Evolutionary conservation across 1,139 yeast species (phyloP), one percentile per base, ranked within the genome.

Genomic region (Pichia sp.): DNA sequence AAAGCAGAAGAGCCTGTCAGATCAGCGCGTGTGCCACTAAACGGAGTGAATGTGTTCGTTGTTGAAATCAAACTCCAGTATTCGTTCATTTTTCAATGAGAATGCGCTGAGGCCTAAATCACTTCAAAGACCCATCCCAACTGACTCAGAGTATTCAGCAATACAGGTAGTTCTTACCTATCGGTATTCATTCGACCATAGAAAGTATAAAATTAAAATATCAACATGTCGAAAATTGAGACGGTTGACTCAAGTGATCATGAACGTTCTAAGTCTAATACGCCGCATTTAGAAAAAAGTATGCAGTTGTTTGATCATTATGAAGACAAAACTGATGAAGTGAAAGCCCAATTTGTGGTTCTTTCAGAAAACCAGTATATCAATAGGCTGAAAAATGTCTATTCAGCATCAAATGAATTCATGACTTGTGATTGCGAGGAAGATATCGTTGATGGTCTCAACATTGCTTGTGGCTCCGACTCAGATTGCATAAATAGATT

Each of bases 381-480:
- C 29, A 59, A 60, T 3, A 54, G 63, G 41, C 57, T 67, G 32
- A 62, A 61, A 36, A 57, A 62, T 48, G 57, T 61, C 1, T 66
- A 59, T 52, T 65, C 69, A 2, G 70, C 70, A 4, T 59, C 68
- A 3, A 63, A 65, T 48, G 70, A 67, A 26, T 79, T 78, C 63
- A 90, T 93, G 95, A 82, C 93, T 19, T 93, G 99, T 76, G 97
- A 90, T 65, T 93, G 99, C 75, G 68, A 64, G 40, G 84, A 80
- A 59, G 69, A 75, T 3, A 66, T 68, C 8, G 65, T 64, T 16
- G 75, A 72, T 3, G 73, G 68, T 0, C 59, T 62, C 44, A 90
- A 90, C 67, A 62, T 68, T 41, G 96, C 97, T 4, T 93, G 99
- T 77, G 89, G 84, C 34, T 90, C 87, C 45, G 87, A 86, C 60